Evolutionary conservation across 2,329 filamentous ascomycete genomes (phyloP).

Genomic region (Fusarium oxysporum): DNA sequence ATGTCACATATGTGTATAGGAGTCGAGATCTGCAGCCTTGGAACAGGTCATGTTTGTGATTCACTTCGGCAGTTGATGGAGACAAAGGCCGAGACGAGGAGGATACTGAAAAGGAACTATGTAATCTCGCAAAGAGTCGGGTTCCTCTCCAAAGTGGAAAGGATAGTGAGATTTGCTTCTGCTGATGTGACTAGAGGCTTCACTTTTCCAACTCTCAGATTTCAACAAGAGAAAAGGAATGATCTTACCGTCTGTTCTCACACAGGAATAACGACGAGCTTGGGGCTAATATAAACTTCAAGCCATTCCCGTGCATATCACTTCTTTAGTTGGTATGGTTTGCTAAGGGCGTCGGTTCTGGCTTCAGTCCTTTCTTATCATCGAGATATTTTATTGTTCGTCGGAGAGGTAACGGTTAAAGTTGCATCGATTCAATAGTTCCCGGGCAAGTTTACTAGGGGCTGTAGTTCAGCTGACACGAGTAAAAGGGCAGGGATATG

Average conservation of each 20-base stretch:
- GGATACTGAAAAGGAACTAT: background rate
- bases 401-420: background rate
- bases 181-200: background rate
- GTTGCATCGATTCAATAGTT: background rate
- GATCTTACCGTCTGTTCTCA: background rate
- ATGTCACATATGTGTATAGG: background rate
- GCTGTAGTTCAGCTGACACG: background rate
- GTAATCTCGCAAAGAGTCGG: background rate
- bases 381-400: background rate
- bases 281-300: background rate
- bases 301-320: conserved; percentile 1
- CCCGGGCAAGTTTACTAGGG: background rate
- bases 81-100: background rate
- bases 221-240: background rate
- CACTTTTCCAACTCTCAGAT: background rate
- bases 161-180: background rate
- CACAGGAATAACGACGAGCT: background rate
- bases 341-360: background rate
- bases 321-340: background rate
- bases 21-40: background rate
- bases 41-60: background rate
- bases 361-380: background rate
- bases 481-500: background rate
- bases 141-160: background rate
- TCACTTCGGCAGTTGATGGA: background rate